A percentile compares a stretch with the other conserved stretches of the same genome.
These are phyloP conservation scores for Pterulicium gracile DNA, from an alignment of 1,284 basidiomycete genomes.

Conservation along the genomic window DNA sequence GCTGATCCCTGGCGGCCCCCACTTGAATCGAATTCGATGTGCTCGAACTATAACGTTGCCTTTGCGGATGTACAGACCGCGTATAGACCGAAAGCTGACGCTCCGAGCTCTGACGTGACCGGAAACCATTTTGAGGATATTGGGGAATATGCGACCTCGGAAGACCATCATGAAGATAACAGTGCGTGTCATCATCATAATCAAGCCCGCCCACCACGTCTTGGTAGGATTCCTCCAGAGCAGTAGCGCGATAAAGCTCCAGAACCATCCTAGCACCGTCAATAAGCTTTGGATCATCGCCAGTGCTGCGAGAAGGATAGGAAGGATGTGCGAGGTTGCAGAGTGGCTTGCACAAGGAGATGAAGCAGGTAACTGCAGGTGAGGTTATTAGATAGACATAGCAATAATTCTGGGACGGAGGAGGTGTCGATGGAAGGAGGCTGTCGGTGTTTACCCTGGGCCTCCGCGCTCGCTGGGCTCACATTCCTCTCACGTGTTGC, in stretches of 20 bases:
- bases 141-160: slow-evolving; percentile 55
- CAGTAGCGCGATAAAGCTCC: slow-evolving; percentile 13
- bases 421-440: no score
- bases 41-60: slow-evolving; percentile 43
- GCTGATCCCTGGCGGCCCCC: slow-evolving; percentile 44
- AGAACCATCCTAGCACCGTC: slow-evolving; percentile 5
- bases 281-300: no score
- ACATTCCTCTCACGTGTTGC: no score
- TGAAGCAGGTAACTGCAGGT: no score
- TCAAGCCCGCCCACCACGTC: slow-evolving; percentile 27
- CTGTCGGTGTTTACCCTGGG: no score
- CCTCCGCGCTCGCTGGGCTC: no score
- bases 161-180: slow-evolving; percentile 43
- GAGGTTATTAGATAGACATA: no score
- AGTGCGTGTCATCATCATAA: slow-evolving; percentile 38
- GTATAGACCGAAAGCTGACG: slow-evolving; percentile 64
- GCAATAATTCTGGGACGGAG: no score
- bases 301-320: no score
- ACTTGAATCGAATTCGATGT: slow-evolving; percentile 54
- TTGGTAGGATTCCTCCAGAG: slow-evolving; percentile 19
- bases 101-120: slow-evolving; percentile 55
- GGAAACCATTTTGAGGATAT: slow-evolving; percentile 44
- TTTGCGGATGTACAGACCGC: slow-evolving; percentile 56
- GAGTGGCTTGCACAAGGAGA: no score
- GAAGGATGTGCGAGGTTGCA: no score